phyloP scores from a whole-genome alignment of 2,329 filamentous ascomycete genomes.

The Curvularia hawaiiensis region DNA sequence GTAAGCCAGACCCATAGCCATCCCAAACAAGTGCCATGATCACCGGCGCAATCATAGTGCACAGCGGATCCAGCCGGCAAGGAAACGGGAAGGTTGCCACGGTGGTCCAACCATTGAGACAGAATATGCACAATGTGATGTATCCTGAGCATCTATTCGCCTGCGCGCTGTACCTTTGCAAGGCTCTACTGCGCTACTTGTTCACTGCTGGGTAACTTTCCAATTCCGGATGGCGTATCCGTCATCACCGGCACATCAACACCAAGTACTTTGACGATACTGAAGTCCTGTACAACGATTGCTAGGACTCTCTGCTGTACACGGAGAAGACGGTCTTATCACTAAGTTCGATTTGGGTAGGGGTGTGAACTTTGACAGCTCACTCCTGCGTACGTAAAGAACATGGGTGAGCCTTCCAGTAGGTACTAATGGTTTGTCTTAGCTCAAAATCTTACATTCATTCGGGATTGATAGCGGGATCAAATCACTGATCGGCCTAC shows the following conservation, averaged over 20 bases:
- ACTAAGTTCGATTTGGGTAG: neutral
- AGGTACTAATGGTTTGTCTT: neutral
- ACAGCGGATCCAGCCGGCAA: neutral
- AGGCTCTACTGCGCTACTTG: neutral
- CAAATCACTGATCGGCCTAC: neutral
- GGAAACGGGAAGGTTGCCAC: neutral
- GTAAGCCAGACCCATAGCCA: neutral
- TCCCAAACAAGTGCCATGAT: neutral
- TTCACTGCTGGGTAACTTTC: too few relatives aligned
- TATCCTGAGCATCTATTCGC: neutral
- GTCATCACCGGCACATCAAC: too few relatives aligned
- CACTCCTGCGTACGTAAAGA: neutral
- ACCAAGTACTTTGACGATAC: too few relatives aligned
- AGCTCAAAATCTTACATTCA: neutral
- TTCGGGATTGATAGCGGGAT: neutral
- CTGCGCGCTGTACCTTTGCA: neutral
- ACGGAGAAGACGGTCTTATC: neutral
- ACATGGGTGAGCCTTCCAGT: neutral
- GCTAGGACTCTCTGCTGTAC: neutral
- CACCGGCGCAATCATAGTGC: neutral
- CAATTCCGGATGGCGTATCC: too few relatives aligned
- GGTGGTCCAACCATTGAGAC: neutral
- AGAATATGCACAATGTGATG: neutral
- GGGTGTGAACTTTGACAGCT: neutral
- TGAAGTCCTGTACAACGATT: neutral